Base-by-base conservation (phyloP, 768 basidiomycete genomes). In the Mycena polygramma region DNA sequence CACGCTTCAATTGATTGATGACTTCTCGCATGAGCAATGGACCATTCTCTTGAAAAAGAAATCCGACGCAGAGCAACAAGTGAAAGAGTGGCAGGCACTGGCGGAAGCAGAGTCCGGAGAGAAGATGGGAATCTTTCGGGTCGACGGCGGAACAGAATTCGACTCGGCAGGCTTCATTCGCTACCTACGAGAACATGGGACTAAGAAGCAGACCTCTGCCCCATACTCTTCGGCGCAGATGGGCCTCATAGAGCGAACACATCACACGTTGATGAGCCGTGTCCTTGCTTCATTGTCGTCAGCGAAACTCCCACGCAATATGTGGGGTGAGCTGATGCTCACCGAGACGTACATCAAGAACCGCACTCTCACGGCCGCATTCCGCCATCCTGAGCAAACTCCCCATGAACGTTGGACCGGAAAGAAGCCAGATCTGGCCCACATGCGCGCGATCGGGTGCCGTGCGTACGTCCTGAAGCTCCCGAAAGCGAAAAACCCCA, bases 301-400 rank as follows among this genome's bases (percentile, higher is more conserved):
- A 49, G 59, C 59, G 5, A 61, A 61, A 9, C 48, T 61, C 3
- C 59, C 59, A 22, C 59, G 46, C 6, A 61, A 61, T 20, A 36
- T 61, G 46, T 61, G 59, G 59, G 59, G 59, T 13, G 55, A 57
- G 55, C n/a, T 57, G 55, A 41, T 57, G 39, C 55, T 57, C 39
- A 57, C 55, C 55, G 77, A 71, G 7, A 63, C 41, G 22, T 77
- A 77, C 26, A 35, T 80, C 4, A 36, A 63, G 7, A 79, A 78
- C 49, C 55, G 60, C 13, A 57, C 55, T 7, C 15, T 57, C 4
- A 57, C 55, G 20, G 43, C 39, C 20, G 55, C n/a, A 5, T 57
- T 57, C 55, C 55, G 55, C 15, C 11, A 57, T 41, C 55, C 55
- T n/a, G 24, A 52, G 4, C 51, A 52, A 13, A 64, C 63, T 9